These are phyloP conservation scores for Dendrobium huoshanense DNA, from an alignment of 106 monocot species.

Conservation along the genomic window DNA sequence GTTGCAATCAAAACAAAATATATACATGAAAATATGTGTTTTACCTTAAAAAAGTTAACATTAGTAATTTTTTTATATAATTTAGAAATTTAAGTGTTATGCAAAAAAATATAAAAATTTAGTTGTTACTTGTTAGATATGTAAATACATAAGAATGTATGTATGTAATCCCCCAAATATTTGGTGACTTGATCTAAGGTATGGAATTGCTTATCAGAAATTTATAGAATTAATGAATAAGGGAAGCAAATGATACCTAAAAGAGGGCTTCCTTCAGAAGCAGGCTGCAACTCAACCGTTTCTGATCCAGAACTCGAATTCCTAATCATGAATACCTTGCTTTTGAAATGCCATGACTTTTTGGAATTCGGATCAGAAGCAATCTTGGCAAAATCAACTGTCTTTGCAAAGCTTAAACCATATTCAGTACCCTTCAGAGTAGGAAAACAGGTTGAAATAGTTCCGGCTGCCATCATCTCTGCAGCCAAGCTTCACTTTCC, in stretches of 20 bases:
- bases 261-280: slow-evolving; percentile 86
- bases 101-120: too few species aligned
- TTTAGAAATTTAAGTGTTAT: too few species aligned
- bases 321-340: slow-evolving; percentile 18
- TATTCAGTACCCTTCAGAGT: slow-evolving; percentile 26
- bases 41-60: too few species aligned
- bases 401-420: slow-evolving; percentile 37
- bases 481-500: background rate
- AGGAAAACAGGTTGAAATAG: slow-evolving; percentile 42
- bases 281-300: slow-evolving; percentile 57
- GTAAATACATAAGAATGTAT: too few species aligned
- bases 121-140: too few species aligned
- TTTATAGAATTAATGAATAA: background rate
- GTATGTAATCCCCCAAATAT: too few species aligned
- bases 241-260: slow-evolving; percentile 45
- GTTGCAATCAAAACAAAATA: too few species aligned
- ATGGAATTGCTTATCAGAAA: background rate
- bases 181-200: too few species aligned
- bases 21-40: too few species aligned
- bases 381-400: slow-evolving; percentile 61
- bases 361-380: slow-evolving; percentile 4
- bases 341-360: slow-evolving; percentile 16
- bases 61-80: too few species aligned
- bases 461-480: slow-evolving; percentile 41
- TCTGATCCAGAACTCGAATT: slow-evolving; percentile 70